A percentile compares a stretch with the other conserved stretches of the same genome.
Conservation (phyloP, 495 filamentous ascomycete species). For the Parathielavia appendiculata region DNA sequence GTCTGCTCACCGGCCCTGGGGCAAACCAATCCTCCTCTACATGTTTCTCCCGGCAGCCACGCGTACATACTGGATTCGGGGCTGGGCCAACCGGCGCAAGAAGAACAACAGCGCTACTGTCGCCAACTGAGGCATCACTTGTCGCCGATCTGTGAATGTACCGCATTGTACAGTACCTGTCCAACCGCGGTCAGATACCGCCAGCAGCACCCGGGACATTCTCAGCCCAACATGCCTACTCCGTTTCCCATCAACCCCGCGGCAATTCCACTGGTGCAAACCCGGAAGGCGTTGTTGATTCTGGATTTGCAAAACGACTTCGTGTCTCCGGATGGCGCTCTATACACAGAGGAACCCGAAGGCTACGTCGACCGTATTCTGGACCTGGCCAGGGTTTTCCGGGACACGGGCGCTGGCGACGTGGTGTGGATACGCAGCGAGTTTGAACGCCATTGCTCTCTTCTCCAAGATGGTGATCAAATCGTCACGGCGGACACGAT, state of each 20-base stretch:
- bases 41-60: too few relatives aligned
- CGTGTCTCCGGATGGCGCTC: conserved; percentile 59
- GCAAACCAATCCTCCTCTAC: not conserved
- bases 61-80: not conserved
- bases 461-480: conserved; percentile 47
- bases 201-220: too few relatives aligned
- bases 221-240: conserved; percentile 18
- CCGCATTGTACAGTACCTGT: not conserved
- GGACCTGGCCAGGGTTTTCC: conserved; percentile 65
- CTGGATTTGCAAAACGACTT: conserved; percentile 94
- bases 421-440: conserved; percentile 84
- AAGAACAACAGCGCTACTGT: not conserved
- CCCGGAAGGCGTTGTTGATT: conserved; percentile 77
- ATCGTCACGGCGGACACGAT: conserved; percentile 37
- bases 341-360: conserved; percentile 59
- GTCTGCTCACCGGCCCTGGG: not conserved
- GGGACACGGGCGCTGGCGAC: conserved; percentile 59
- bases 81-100: not conserved
- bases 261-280: conserved; percentile 47
- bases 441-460: conserved; percentile 55
- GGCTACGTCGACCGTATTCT: conserved; percentile 65
- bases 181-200: not conserved
- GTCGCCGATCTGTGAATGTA: not conserved
- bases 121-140: not conserved
- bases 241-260: conserved; percentile 49